Conservation (phyloP, 371 early-diverging fungal genomes). For the Encephalitozoon romaleae region DNA sequence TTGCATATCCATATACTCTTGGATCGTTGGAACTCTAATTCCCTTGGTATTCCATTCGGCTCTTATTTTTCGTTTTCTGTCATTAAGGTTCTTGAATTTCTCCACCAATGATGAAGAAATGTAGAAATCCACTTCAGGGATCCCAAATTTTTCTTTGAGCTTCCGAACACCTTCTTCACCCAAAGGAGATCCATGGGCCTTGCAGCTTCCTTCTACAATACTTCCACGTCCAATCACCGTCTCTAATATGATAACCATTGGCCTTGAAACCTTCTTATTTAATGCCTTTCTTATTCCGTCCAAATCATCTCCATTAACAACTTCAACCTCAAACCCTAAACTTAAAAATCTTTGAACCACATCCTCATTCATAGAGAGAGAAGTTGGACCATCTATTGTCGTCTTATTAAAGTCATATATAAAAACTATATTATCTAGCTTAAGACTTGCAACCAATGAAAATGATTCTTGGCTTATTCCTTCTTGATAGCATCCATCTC, state of each 20-base stretch:
- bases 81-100: conserved; percentile 64
- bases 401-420: conserved; percentile 92
- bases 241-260: conserved; percentile 53
- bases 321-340: conserved; percentile 79
- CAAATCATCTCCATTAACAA: conserved; percentile 72
- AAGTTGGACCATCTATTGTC: conserved; percentile 76
- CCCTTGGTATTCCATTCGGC: conserved; percentile 62
- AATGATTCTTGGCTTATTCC: conserved; percentile 90
- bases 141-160: conserved; percentile 72
- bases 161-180: conserved; percentile 70
- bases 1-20: neutral
- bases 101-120: conserved; percentile 65
- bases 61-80: conserved; percentile 69
- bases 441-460: conserved; percentile 88
- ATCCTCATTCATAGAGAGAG: conserved; percentile 82
- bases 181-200: conserved; percentile 77
- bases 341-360: conserved; percentile 75
- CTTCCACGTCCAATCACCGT: conserved; percentile 72
- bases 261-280: conserved; percentile 63
- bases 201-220: conserved; percentile 71
- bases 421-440: conserved; percentile 83
- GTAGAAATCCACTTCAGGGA: conserved; percentile 64
- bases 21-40: neutral
- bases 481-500: conserved; percentile 98
- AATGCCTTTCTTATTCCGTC: conserved; percentile 63